These are phyloP conservation scores for Metschnikowia proteae DNA, from an alignment of 805 yeast species.

Conservation along the genomic window DNA sequence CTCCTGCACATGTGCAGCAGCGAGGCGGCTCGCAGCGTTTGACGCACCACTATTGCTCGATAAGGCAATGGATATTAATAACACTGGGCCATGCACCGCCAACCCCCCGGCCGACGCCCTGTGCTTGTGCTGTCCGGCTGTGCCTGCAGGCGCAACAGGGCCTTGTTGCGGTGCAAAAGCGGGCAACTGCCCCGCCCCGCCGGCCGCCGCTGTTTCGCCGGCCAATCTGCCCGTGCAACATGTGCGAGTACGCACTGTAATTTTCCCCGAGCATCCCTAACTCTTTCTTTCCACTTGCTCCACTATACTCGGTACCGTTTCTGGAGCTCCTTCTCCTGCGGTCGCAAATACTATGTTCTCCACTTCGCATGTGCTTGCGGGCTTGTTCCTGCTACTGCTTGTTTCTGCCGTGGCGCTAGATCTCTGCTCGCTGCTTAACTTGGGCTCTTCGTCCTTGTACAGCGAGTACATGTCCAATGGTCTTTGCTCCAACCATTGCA, in stretches of 20 bases:
- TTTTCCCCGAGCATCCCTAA: neutral
- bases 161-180: no score
- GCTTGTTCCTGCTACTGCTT: constrained; percentile 1
- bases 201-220: neutral
- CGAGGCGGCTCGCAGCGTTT: constrained; percentile 1
- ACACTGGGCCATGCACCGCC: neutral
- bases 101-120: neutral
- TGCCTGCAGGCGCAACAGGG: neutral
- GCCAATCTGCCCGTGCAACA: neutral
- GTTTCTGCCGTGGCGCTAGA: constrained; percentile 14
- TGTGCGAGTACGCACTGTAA: neutral
- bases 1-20: neutral
- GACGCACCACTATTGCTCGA: constrained; percentile 3
- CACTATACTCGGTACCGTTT: neutral
- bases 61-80: neutral
- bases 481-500: constrained; percentile 47
- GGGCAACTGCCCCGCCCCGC: no score
- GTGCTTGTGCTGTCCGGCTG: neutral
- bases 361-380: neutral
- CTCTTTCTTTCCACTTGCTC: neutral
- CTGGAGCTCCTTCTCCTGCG: neutral
- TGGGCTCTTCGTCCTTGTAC: constrained; percentile 11
- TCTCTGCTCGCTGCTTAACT: constrained; percentile 15
- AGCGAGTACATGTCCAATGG: constrained; percentile 44
- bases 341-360: neutral